These are phyloP conservation scores for Diaporthe batatas DNA, from an alignment of 2,329 filamentous ascomycete species.

Conservation along the genomic window DNA sequence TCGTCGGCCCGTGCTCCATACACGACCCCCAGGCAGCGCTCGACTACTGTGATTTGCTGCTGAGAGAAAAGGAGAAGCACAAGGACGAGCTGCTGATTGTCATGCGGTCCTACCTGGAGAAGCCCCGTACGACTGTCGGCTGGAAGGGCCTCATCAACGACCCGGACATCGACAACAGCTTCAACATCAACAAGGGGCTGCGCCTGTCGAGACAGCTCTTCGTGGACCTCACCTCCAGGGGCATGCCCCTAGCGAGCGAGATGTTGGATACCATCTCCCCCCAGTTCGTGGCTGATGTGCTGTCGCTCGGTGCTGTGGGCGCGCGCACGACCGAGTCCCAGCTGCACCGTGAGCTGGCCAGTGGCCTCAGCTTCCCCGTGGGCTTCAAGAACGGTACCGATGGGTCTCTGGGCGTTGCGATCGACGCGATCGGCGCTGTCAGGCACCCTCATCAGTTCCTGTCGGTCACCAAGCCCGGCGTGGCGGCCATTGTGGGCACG, in stretches of 20 bases:
- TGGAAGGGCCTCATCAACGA: constrained; percentile 99
- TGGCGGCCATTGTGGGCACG: constrained; percentile 94
- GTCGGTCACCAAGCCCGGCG: constrained; percentile 95
- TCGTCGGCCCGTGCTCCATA: constrained; percentile 96
- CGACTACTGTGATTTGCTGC: constrained; percentile 89
- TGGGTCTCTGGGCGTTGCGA: constrained; percentile 87
- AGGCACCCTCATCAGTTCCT: constrained; percentile 96
- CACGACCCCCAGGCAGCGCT: constrained; percentile 93
- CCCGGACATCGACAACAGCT: constrained; percentile 97
- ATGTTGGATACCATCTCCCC: constrained; percentile 99
- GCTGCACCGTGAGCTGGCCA: constrained; percentile 93
- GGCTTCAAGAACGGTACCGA: constrained; percentile 99
- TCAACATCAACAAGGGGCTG: constrained; percentile 99
- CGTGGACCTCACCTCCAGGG: constrained; percentile 88
- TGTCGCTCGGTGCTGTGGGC: constrained; percentile 92
- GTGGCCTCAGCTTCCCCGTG: constrained; percentile 94
- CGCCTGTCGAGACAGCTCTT: constrained; percentile 90
- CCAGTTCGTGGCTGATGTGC: constrained; percentile 92
- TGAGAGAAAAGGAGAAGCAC: constrained; percentile 88
- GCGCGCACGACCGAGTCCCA: constrained; percentile 98
- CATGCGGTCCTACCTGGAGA: constrained; percentile 99
- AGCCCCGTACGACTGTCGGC: constrained; percentile 96
- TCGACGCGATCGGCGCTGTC: constrained; percentile 95
- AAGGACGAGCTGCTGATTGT: constrained; percentile 91
- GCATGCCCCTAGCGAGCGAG: constrained; percentile 96